A percentile compares a stretch with the other conserved stretches of the same genome.
These are phyloP conservation scores for Leishmania gerbilli DNA, from an alignment of 208 protist genomes.

Conservation along the genomic window DNA sequence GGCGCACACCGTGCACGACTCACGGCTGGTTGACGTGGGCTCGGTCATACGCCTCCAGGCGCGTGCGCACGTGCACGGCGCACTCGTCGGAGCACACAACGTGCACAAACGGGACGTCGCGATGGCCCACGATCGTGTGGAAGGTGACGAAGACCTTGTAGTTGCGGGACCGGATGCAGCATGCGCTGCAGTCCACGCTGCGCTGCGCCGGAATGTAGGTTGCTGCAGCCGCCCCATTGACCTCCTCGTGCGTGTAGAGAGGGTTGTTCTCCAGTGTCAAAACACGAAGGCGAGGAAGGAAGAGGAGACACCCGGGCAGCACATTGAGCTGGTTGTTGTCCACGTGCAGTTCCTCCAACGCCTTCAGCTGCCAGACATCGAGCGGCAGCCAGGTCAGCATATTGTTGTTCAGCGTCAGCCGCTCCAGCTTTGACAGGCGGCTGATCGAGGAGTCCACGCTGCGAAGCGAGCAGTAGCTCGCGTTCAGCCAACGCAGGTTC, in stretches of 20 bases:
- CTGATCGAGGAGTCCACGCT: constrained; percentile 48
- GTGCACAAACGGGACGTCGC: constrained; percentile 67
- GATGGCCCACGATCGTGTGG: constrained; percentile 42
- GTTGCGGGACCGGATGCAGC: constrained; percentile 58
- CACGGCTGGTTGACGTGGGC: constrained; percentile 4
- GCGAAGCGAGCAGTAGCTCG: constrained; percentile 59
- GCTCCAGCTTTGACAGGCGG: constrained; percentile 63
- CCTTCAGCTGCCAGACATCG: constrained; percentile 75
- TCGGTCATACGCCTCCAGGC: constrained; percentile 59
- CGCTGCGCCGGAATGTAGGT: constrained; percentile 50
- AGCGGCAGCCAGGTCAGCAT: constrained; percentile 51
- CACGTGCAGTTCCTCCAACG: constrained; percentile 66
- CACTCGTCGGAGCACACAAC: constrained; percentile 71
- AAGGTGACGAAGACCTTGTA: constrained; percentile 65
- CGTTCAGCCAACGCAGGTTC: constrained; percentile 66
- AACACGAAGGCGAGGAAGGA: constrained; percentile 54
- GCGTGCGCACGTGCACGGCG: constrained; percentile 42
- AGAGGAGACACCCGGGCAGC: constrained; percentile 78
- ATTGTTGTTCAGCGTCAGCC: constrained; percentile 75
- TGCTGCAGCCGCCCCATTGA: constrained; percentile 45
- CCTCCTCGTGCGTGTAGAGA: constrained; percentile 42
- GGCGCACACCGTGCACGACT: neutral
- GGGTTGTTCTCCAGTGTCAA: constrained; percentile 82
- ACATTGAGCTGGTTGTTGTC: constrained; percentile 77
- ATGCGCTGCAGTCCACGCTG: constrained; percentile 78